Evolutionary conservation across 345 rosid species (phyloP).

Genomic region (Bruguiera sexangula): DNA sequence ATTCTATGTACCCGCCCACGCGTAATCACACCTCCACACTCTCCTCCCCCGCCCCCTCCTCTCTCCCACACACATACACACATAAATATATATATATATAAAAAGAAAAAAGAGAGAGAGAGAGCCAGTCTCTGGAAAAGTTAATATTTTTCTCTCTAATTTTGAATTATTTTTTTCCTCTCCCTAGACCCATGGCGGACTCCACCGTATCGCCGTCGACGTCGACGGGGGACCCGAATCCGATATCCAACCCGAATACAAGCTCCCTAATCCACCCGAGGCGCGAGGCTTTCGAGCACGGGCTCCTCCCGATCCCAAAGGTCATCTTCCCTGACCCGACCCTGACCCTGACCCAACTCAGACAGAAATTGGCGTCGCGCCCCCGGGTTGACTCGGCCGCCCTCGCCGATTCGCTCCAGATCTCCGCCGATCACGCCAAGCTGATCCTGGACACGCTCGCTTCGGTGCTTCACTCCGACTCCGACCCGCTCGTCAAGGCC

Average conservation of each 20-base stretch:
- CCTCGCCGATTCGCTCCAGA: slow-evolving; percentile 80
- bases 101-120: too few species aligned
- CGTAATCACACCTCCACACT: neutral
- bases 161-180: neutral
- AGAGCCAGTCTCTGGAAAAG: neutral
- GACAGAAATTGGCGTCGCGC: slow-evolving; percentile 45
- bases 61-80: neutral
- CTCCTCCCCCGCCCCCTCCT: neutral
- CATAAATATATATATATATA: neutral
- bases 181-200: slow-evolving; percentile 15
- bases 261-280: slow-evolving; percentile 65
- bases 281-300: slow-evolving; percentile 94
- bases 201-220: slow-evolving; percentile 13
- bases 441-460: slow-evolving; percentile 85
- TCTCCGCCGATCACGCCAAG: slow-evolving; percentile 78
- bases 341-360: slow-evolving; percentile 65
- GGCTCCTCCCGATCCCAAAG: slow-evolving; percentile 90
- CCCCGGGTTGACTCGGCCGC: slow-evolving; percentile 60
- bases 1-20: neutral
- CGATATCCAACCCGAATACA: slow-evolving; percentile 22
- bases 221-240: slow-evolving; percentile 7
- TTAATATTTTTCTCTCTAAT: neutral
- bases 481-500: slow-evolving; percentile 67
- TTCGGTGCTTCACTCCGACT: slow-evolving; percentile 75
- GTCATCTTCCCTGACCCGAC: slow-evolving; percentile 84